phyloP scores from a whole-genome alignment of 345 rosid genomes.

The Melaleuca quinquenervia region DNA sequence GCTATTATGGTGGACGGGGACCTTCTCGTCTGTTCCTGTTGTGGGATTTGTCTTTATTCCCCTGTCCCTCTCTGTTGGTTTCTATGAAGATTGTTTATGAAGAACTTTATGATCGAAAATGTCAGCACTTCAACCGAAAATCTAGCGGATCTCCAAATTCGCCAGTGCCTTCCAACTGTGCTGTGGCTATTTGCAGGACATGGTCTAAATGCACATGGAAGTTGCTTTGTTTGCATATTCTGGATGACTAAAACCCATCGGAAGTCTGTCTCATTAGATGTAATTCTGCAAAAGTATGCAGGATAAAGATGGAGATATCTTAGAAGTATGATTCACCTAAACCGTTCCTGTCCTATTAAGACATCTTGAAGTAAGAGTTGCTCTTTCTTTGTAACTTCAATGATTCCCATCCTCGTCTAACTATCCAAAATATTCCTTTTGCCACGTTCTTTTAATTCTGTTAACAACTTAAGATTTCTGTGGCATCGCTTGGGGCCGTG shows the following conservation, averaged over 20 bases:
- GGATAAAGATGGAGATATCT: neutral
- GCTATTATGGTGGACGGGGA: neutral
- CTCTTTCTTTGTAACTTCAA: neutral
- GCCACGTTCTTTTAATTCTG: neutral
- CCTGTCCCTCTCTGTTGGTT: neutral
- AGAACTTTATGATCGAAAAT: neutral
- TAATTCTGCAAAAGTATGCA: neutral
- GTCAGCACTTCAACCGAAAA: neutral
- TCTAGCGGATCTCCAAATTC: neutral
- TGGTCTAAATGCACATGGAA: neutral
- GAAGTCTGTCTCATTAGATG: neutral
- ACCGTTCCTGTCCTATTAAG: neutral
- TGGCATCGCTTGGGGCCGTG: neutral
- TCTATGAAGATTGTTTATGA: neutral
- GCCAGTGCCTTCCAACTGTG: neutral
- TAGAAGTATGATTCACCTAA: neutral
- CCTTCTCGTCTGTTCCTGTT: neutral
- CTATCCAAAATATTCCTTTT: neutral
- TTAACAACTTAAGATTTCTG: neutral
- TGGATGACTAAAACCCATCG: neutral
- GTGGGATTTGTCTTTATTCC: neutral
- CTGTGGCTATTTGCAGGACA: neutral
- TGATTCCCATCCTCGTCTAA: neutral
- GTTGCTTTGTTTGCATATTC: neutral
- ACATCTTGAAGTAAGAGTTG: neutral